Conservation (phyloP, 805 yeast species). For the Starmerella gropengiesseri region DNA sequence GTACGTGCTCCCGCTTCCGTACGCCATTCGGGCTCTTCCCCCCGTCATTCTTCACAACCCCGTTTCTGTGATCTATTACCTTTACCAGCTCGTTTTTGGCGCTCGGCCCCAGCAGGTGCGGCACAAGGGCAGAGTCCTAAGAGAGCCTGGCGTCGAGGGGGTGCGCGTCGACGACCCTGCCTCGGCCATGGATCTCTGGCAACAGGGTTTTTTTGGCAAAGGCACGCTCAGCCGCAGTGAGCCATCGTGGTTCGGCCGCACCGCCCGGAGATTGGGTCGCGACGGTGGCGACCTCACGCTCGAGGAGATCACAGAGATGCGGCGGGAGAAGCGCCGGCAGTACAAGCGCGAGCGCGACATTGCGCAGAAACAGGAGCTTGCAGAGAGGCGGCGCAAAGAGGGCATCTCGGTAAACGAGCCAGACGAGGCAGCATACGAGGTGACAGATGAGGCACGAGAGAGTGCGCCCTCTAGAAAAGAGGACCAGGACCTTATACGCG, state of each 20-base stretch:
- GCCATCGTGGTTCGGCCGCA: constrained; percentile 77
- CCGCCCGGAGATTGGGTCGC: constrained; percentile 43
- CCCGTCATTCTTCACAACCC: constrained; percentile 54
- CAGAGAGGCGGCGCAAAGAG: constrained; percentile 27
- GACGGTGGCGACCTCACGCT: constrained; percentile 30
- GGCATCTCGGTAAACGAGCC: constrained; percentile 6
- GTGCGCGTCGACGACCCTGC: constrained; percentile 31
- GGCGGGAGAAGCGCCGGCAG: constrained; percentile 60
- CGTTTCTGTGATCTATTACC: constrained; percentile 46
- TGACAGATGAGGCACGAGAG: background rate
- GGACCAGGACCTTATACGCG: constrained; percentile 22
- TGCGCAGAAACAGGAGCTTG: constrained; percentile 42
- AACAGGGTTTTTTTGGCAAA: constrained; percentile 84
- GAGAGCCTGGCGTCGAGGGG: constrained; percentile 14
- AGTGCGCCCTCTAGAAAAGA: constrained; percentile 22
- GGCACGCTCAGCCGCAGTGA: constrained; percentile 83
- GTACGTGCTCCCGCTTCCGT: constrained; percentile 43
- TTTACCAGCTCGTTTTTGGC: constrained; percentile 25
- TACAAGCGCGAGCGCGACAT: constrained; percentile 61
- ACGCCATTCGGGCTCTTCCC: constrained; percentile 41
- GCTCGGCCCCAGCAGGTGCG: constrained; percentile 18
- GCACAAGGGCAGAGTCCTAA: constrained; percentile 19
- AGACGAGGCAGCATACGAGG: constrained; percentile 5
- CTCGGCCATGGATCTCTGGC: constrained; percentile 58
- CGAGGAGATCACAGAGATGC: constrained; percentile 66